Percentiles rank a stretch among this genome's conserved stretches.
phyloP scores from a whole-genome alignment of 768 basidiomycete species.

The Xerocomus spinulosus region DNA sequence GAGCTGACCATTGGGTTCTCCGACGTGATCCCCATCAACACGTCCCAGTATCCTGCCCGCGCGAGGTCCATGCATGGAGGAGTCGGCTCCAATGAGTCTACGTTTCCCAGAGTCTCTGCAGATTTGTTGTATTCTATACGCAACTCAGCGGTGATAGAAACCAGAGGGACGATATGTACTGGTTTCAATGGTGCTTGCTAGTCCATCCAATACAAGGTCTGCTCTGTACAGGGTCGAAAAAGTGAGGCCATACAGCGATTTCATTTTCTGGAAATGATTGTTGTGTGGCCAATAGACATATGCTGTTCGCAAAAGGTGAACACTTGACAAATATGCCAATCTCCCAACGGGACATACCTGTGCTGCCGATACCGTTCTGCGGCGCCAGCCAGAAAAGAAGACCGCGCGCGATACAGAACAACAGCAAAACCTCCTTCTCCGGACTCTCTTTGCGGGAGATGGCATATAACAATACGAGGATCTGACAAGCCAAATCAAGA shows the following conservation, averaged over 20 bases:
- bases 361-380: constrained; percentile 32
- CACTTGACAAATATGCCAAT: too few relatives aligned
- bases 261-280: constrained; percentile 34
- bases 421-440: constrained; percentile 26
- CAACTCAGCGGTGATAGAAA: background rate
- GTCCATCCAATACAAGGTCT: constrained; percentile 37
- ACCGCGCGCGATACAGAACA: constrained; percentile 28
- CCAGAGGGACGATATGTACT: constrained; percentile 21
- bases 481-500: constrained; percentile 27
- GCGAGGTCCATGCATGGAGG: constrained; percentile 13
- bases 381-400: constrained; percentile 28
- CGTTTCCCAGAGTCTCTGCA: constrained; percentile 29
- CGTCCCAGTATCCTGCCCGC: constrained; percentile 37
- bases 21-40: constrained; percentile 25
- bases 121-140: constrained; percentile 36
- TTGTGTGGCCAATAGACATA: constrained; percentile 40
- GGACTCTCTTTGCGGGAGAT: constrained; percentile 19
- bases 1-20: constrained; percentile 36
- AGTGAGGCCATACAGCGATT: constrained; percentile 35
- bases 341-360: constrained; percentile 23
- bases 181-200: constrained; percentile 24
- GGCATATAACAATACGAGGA: constrained; percentile 14
- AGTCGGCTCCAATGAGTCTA: constrained; percentile 27
- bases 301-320: constrained; percentile 20
- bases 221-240: constrained; percentile 35